Conservation (phyloP, 2,329 filamentous ascomycete genomes). For the Lasiodiplodia citricola region DNA sequence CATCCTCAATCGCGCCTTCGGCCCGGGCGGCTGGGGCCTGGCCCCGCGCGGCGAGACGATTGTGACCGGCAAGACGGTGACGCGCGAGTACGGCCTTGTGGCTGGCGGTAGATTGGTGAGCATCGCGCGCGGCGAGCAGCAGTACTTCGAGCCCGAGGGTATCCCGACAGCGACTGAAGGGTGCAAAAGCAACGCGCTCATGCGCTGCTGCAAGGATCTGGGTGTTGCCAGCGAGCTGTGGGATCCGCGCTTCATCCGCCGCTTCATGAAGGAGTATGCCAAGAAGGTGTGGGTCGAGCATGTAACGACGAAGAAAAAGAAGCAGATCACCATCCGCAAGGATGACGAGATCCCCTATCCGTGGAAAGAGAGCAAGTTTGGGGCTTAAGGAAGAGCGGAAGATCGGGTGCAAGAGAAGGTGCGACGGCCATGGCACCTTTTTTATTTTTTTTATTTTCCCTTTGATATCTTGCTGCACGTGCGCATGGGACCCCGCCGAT, state of each 20-base stretch:
- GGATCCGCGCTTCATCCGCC: constrained; percentile 90
- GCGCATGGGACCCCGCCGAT: background rate
- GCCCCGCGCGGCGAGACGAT: constrained; percentile 85
- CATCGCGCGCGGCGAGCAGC: constrained; percentile 91
- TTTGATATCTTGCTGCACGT: background rate
- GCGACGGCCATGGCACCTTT: background rate
- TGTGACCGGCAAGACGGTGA: constrained; percentile 79
- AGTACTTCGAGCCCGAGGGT: constrained; percentile 87
- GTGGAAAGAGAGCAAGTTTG: constrained; percentile 51
- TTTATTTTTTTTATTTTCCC: background rate
- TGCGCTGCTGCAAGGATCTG: constrained; percentile 98
- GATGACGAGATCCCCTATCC: constrained; percentile 74
- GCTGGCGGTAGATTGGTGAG: constrained; percentile 83
- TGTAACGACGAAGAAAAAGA: constrained; percentile 81
- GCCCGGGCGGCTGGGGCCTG: constrained; percentile 93
- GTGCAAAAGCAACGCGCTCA: constrained; percentile 95
- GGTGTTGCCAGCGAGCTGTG: constrained; percentile 94
- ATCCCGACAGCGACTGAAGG: constrained; percentile 95
- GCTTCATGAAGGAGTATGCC: constrained; percentile 75
- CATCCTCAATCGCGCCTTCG: constrained; percentile 88
- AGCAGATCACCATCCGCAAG: constrained; percentile 85
- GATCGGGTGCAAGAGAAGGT: background rate
- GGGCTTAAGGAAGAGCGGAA: background rate
- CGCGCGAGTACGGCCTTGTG: constrained; percentile 91
- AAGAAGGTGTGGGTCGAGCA: constrained; percentile 92